Evolutionary conservation across 2,329 filamentous ascomycete species (phyloP), one percentile per base, ranked within the genome.

Genomic region (Fusarium albosuccineum): DNA sequence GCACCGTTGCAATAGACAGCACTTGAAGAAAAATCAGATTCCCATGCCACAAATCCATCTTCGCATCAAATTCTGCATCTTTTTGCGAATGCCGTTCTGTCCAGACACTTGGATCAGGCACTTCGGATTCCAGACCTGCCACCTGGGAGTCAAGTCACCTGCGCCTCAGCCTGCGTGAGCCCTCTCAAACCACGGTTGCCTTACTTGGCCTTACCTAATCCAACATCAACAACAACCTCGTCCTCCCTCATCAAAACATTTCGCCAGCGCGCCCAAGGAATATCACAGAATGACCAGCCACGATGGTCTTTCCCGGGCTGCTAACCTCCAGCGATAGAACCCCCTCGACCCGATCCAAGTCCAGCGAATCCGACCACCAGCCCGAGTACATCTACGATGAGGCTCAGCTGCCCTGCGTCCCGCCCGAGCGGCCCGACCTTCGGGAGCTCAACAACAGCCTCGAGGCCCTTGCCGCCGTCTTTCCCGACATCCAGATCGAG

Each of bases 401-500:
- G 65, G 75, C 83, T 33, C 84, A 90, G 70, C 81, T 90, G 27
- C 76, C 75, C 17, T 80, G 81, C 44, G 67, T 82, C 26, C 76
- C 78, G 8, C 79, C 81, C 67, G 87, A 90, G 62, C 81, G 85
- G 36, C 85, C 87, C 39, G 86, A 93, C 71, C 83, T 94, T 26
- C 83, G 86, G 68, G 87, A 91, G 60, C 84, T 95, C 49, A 95
- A 95, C 79, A 82, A 83, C 51, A 86, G 88, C 70, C 87, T 96
- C 66, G 86, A 87, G 62, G 87, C 85, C 11, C 85, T 96, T 42
- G 87, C 89, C 22, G 87, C 87, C 48, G 85, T 94, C 9, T 96
- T 96, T 68, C 92, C 92, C 29, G 88, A 94, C 77, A 83, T 94
- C n/a, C 91, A 93, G 77, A 84, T 92, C 62, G 91, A 94, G 70